Percentiles rank a stretch among this genome's conserved stretches.
Conservation (phyloP, 2,329 filamentous ascomycete species). For the Gyromitra esculenta region DNA sequence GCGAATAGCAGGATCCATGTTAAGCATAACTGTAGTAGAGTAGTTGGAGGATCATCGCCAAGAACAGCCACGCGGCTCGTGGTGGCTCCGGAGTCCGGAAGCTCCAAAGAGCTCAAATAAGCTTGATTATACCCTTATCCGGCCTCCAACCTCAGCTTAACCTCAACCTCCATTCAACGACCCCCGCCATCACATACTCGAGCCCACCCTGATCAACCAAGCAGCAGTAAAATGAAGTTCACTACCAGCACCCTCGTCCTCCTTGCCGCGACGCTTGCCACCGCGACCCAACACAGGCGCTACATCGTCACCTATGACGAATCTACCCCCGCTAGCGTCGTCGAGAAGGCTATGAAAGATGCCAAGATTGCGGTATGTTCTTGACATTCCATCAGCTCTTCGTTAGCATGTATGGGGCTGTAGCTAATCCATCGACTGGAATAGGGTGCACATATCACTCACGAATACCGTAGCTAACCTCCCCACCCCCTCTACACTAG, state of each 20-base stretch:
- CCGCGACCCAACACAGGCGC: constrained; percentile 10
- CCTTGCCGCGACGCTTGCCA: constrained; percentile 21
- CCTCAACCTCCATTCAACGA: not conserved
- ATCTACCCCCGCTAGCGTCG: constrained; percentile 14
- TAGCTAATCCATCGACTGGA: constrained; percentile 13
- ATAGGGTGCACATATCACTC: constrained; percentile 27
- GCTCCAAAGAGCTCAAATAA: not conserved
- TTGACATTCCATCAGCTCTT: too few species aligned
- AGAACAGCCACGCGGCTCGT: not conserved
- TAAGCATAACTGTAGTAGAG: too few species aligned
- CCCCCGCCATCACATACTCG: not conserved
- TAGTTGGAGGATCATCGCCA: not conserved
- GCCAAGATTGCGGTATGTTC: constrained; percentile 23
- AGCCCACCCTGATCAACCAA: not conserved
- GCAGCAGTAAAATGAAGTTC: constrained; percentile 26
- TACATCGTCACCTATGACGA: constrained; percentile 37
- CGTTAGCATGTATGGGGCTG: not conserved
- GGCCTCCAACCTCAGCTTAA: not conserved
- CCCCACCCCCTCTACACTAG: not conserved
- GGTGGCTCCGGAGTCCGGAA: not conserved
- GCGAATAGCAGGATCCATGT: too few species aligned
- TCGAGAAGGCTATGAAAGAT: constrained; percentile 19
- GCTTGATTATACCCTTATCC: not conserved
- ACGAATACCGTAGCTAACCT: constrained; percentile 34
- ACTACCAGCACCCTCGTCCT: constrained; percentile 5